Percentiles rank a stretch among this genome's conserved stretches.
Evolutionary conservation across 768 basidiomycete species (phyloP).

Genomic region (Suillus lakei): DNA sequence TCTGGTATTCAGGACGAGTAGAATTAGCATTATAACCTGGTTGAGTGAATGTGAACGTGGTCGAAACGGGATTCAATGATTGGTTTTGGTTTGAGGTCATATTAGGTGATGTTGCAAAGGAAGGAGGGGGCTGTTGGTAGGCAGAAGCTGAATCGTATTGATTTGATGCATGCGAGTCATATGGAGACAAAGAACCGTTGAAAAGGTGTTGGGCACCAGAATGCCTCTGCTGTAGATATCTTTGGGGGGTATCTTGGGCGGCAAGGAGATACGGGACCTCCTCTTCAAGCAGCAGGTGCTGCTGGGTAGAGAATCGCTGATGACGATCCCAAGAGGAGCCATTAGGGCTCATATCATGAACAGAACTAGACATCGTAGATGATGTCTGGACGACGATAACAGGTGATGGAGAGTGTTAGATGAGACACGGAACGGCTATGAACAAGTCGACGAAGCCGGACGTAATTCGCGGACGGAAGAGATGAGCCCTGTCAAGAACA

Average conservation of each 20-base stretch:
- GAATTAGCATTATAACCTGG: conserved; percentile 13
- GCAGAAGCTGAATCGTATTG: conserved; percentile 17
- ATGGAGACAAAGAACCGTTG: conserved; percentile 11
- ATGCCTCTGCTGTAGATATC: conserved; percentile 19
- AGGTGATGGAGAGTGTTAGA: neutral
- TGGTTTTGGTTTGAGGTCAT: conserved; percentile 16
- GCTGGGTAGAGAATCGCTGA: conserved; percentile 17
- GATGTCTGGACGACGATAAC: neutral
- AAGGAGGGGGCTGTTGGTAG: conserved; percentile 10
- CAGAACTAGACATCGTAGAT: conserved; percentile 28
- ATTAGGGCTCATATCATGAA: conserved; percentile 15
- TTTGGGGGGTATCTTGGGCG: conserved; percentile 4
- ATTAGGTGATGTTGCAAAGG: conserved; percentile 15
- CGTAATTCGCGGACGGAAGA: neutral
- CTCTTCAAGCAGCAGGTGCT: conserved; percentile 35
- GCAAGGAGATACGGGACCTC: conserved; percentile 24
- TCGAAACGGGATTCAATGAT: conserved; percentile 14
- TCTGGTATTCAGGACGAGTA: conserved; percentile 22
- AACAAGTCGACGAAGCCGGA: conserved; percentile 13
- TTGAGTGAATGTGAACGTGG: conserved; percentile 20
- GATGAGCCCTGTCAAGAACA: neutral
- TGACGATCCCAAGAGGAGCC: conserved; percentile 26
- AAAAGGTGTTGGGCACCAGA: conserved; percentile 5
- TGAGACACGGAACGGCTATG: neutral
- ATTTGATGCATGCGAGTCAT: conserved; percentile 17